These are phyloP conservation scores for Elaeagnus macrophylla DNA, from an alignment of 306 rosid species.

Conservation along the genomic window DNA sequence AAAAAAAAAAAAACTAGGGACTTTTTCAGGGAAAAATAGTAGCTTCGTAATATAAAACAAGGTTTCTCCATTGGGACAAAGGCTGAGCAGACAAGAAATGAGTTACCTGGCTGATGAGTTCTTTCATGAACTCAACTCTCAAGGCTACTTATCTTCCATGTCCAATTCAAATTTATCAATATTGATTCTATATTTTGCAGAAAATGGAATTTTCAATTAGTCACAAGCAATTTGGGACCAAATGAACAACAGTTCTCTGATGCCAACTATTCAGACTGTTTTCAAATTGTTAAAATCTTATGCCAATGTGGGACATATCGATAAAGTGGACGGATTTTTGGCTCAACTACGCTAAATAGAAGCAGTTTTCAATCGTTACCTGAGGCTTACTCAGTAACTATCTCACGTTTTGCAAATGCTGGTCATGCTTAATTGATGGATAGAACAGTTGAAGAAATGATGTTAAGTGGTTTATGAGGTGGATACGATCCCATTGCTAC, in stretches of 20 bases:
- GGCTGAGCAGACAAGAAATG: neutral
- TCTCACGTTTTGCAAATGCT: conserved; percentile 62
- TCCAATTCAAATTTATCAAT: neutral
- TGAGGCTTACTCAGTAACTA: conserved; percentile 53
- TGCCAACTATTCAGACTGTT: neutral
- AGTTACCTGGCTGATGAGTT: neutral
- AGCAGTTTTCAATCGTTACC: conserved; percentile 37
- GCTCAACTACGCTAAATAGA: conserved; percentile 27
- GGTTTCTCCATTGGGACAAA: neutral
- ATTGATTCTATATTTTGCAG: conserved; percentile 3
- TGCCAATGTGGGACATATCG: neutral
- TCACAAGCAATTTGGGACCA: conserved; percentile 9
- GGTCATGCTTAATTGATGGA: conserved; percentile 80
- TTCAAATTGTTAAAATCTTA: neutral
- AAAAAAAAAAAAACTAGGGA: no score
- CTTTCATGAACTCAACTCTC: neutral
- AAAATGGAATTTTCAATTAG: neutral
- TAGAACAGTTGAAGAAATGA: conserved; percentile 44
- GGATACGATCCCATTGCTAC: conserved; percentile 46
- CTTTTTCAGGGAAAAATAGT: no score
- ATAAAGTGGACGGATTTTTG: neutral
- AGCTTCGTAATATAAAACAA: no score
- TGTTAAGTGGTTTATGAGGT: conserved; percentile 43
- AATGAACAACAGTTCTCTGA: conserved; percentile 1
- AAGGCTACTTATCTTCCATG: neutral